Base-by-base conservation (phyloP, 1,284 basidiomycete genomes). In the Cryptococcus sp. region DNA sequence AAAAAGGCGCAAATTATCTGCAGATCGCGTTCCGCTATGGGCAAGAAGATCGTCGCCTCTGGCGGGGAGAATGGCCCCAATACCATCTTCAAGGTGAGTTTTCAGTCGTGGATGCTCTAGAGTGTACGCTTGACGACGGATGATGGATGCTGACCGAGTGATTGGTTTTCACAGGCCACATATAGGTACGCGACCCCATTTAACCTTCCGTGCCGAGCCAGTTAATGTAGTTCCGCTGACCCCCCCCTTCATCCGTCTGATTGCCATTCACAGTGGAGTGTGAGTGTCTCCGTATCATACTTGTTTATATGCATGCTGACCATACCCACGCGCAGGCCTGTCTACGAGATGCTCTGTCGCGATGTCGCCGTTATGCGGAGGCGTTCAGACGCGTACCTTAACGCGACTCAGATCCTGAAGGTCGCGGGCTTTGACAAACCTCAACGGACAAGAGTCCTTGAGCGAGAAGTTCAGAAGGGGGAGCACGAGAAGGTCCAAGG, bases 391-490 rank as follows among this genome's bases (percentile, higher is more conserved):
- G 89, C 88, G 48, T 99, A 96, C 90, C 82, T 97, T 57, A 99
- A 99, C 82, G 96, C 96, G 75, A 99, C 96, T 1, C 96, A 99
- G 78, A 97, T 98, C 61, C 85, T 98, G 73, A 98, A 99, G 77
- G 95, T 99, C 65, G 96, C 95, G 36, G 96, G 95, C 11, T 97
- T 98, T 67, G 96, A 99, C 80, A 99, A 99, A 77, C 96, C 96
- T 0, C 96, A 98, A 76, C 83, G 96, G 49, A 98, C 96, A 55
- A 86, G 96, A 57, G 94, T 99, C 13, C 83, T 98, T 48, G 96
- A 99, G 77, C 85, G 96, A 63, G 96, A 99, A 79, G 87, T 99
- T 2, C 96, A 99, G 77, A 98, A 98, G 78, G 96, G 94, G 24
- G 89, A 92, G 65, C 96, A 99, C 77, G 96, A 98, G 79, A 99